Evolutionary conservation across 2,329 filamentous ascomycete genomes (phyloP), one percentile per base, ranked within the genome.

Genomic region (Teratosphaeria epicoccoides): DNA sequence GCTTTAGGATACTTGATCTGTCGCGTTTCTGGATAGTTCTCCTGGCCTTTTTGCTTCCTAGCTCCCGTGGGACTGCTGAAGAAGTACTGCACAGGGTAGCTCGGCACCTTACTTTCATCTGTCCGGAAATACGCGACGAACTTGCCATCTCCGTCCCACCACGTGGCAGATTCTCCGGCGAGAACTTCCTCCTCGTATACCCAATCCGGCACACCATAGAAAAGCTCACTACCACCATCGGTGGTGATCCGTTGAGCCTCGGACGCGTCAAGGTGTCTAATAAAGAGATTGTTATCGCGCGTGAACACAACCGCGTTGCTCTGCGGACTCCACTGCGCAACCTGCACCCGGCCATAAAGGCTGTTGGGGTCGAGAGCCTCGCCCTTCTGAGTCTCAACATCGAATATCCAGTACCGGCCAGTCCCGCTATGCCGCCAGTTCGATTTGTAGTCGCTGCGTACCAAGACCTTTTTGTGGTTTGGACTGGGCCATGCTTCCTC

Each of bases 1-100:
- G 93, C 86, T 69, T 97, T 97, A 46, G 93, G 94, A 63, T 98
- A 98, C 70, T 98, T 98, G 79, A 98, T 94, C 61, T 89, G 75
- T 57, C 85, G 81, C 29, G 91, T 83, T 64, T 97, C 90, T 0
- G 93, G 93, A 65, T 98, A 98, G 49, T 81, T 83, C 66, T 96
- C 89, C 59, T 94, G 80, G 20, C 88, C 89, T 1, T 78, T 71
- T 7, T 74, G 68, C 3, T 88, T 83, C 46, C 76, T 58, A 46
- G 80, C 77, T 24, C 88, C 88, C 58, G 87, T 94, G 2, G 93
- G 91, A 43, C 88, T 78, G 23, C 87, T 88, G 54, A 96, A 73
- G 69, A 93, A 98, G 74, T 95, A 98, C 63, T 97, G 86, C 7
- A 98, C 80, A 1, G 91, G 89, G 61, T 88, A 98, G 58, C 90